Base-by-base conservation (phyloP, 1,284 basidiomycete genomes). In the Chalciporus sp. region DNA sequence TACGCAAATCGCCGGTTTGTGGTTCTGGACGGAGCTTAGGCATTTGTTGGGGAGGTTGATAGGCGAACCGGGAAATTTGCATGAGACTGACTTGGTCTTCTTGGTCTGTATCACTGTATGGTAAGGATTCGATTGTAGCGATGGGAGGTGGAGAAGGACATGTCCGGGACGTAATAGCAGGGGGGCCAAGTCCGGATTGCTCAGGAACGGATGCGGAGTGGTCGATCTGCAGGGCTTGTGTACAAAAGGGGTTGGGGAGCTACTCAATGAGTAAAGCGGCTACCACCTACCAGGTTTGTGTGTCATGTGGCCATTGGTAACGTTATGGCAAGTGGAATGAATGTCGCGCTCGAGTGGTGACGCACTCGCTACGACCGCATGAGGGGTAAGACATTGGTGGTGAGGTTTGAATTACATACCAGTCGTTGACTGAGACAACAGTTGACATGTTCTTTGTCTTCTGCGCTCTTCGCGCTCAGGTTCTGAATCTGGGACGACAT, bases 401-500 rank as follows among this genome's bases (percentile, higher is more conserved):
- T 7, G 33, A 5, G 33, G 16, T n/a, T 12, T 35, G 33, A 35
- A n/a, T 5, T 35, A 35, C 33, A 35, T 35, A 35, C 33, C 33
- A 19, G 37, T 19, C 2, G n/a, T 39, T 5, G 35, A 8, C n/a
- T 16, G n/a, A 37, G 35, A 31, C 3, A 10, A 37, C 14, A 37
- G 4, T 37, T 14, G n/a, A 37, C 35, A 7, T 19, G 20, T 12
- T n/a, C 27, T 31, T 17, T 37, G 20, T 40, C 42, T 49, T 43
- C 80, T 74, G n/a, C 70, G 60, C 48, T 75, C 70, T 57, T 81
- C 79, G 53, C 85, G 74, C 65, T 88, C 86, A 20, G 85, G 85
- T 66, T 88, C 86, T 0, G 86, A 88, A 69, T 89, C 86, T 33
- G 82, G 81, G 2, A 87, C 76, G 29, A 81, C 58, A 49, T 82